These are phyloP conservation scores for Endoconidiophora laricicola DNA, from an alignment of 2,329 filamentous ascomycete genomes.

Conservation along the genomic window DNA sequence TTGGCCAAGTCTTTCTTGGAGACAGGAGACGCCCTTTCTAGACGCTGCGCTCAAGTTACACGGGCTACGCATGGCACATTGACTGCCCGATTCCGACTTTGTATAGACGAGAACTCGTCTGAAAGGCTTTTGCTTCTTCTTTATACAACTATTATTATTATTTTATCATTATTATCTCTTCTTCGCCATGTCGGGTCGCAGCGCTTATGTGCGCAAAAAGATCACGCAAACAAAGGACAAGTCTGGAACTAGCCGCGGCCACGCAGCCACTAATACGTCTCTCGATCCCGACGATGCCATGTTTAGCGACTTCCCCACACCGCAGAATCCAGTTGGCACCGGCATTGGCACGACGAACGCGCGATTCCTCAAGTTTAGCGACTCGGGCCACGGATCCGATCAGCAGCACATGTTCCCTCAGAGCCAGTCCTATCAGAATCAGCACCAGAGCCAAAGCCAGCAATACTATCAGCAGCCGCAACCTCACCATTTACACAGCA, in stretches of 20 bases:
- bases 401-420: constrained; percentile 14
- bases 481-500: neutral
- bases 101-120: too few relatives aligned
- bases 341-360: constrained; percentile 28
- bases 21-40: too few relatives aligned
- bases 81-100: too few relatives aligned
- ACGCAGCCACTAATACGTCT: constrained; percentile 23
- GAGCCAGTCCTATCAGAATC: constrained; percentile 5
- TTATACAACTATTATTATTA: too few relatives aligned
- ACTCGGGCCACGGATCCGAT: constrained; percentile 16
- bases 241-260: constrained; percentile 16
- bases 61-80: too few relatives aligned
- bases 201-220: constrained; percentile 42
- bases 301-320: constrained; percentile 23
- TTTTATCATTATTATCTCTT: neutral
- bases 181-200: constrained; percentile 37
- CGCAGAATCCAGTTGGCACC: constrained; percentile 21
- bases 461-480: neutral
- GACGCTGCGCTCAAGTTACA: too few relatives aligned
- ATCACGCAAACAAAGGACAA: constrained; percentile 30
- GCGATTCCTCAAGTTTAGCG: constrained; percentile 30
- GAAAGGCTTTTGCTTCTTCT: neutral
- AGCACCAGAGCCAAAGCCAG: constrained; percentile 2
- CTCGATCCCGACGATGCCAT: constrained; percentile 24
- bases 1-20: too few relatives aligned